Base-by-base conservation (phyloP, 306 rosid species). In the Vigna angularis region DNA sequence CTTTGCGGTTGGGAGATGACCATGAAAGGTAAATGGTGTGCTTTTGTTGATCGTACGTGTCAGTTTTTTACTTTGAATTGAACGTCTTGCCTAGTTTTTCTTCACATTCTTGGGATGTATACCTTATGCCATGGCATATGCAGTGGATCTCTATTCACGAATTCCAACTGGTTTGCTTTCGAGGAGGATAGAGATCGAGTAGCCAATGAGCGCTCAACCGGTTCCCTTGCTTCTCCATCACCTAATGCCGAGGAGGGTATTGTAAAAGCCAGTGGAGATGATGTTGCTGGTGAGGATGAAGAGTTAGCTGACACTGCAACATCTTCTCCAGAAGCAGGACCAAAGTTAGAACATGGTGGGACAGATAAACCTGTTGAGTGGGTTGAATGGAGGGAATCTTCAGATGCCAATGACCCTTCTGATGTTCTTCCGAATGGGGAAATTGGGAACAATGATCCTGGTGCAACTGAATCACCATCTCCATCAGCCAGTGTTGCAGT, bases 351-450 rank as follows among this genome's bases (percentile, higher is more conserved):
- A 32, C 75, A 78, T 51, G 38, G 45, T 61, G 99, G 88, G 79
- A 86, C 85, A 12, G 98, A 96, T 63, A 91, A 96, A 80, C 96
- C 97, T 13, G 89, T 97, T 0, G 98, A 96, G 77, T 96, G 99
- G 99, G 99, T 96, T 75, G 94, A 96, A 80, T 96, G 99, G 99
- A 91, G 99, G 89, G 99, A 96, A 84, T 93, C 93, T 79, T 88
- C 89, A 6, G 92, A 91, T 84, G 70, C 91, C 9, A 86, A 79
- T 68, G 91, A 89, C 81, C 88, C 90, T n/a, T 86, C 93, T 48
- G 85, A 74, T 61, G 42, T 58, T 72, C 88, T 87, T 78, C 88
- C 93, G 61, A 96, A 96, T 74, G 97, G 97, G 66, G 91, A 74
- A 78, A 74, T 89, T 3, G 87, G 79, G 70, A 81, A 64, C 56